Conservation (phyloP, 805 yeast genomes). For the Saccharomycopsis sp. region DNA sequence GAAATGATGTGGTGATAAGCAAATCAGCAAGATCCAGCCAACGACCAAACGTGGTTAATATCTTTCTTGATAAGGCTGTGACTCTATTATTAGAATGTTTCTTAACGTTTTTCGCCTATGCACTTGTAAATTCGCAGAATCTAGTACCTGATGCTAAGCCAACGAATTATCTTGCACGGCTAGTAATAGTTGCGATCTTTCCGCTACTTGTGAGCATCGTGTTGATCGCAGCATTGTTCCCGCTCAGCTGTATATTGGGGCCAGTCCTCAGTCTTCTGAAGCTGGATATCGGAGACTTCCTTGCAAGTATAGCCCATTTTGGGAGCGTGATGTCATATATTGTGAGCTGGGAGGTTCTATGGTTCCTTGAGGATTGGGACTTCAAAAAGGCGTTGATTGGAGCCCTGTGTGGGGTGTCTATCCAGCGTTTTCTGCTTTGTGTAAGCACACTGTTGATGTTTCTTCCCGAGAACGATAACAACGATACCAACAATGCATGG, state of each 20-base stretch:
- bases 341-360: constrained; percentile 86
- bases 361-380: constrained; percentile 92
- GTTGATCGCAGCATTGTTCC: constrained; percentile 31
- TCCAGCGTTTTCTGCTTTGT: constrained; percentile 85
- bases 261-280: constrained; percentile 38
- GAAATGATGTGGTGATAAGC: constrained; percentile 22
- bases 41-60: constrained; percentile 74
- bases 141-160: constrained; percentile 53
- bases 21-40: constrained; percentile 66
- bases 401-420: constrained; percentile 71
- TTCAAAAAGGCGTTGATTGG: constrained; percentile 87
- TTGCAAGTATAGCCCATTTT: constrained; percentile 95
- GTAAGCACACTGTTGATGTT: constrained; percentile 68
- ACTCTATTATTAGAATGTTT: constrained; percentile 72
- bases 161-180: constrained; percentile 55
- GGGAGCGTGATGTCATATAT: constrained; percentile 84
- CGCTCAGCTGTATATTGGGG: constrained; percentile 42
- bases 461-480: constrained; percentile 95
- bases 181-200: constrained; percentile 43
- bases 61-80: constrained; percentile 62
- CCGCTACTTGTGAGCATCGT: constrained; percentile 40
- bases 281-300: not conserved
- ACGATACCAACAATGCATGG: constrained; percentile 94
- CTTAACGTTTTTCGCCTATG: constrained; percentile 72
- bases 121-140: constrained; percentile 79